Evolutionary conservation across 106 monocot genomes (phyloP).

Genomic region (Phalaenopsis equestris): DNA sequence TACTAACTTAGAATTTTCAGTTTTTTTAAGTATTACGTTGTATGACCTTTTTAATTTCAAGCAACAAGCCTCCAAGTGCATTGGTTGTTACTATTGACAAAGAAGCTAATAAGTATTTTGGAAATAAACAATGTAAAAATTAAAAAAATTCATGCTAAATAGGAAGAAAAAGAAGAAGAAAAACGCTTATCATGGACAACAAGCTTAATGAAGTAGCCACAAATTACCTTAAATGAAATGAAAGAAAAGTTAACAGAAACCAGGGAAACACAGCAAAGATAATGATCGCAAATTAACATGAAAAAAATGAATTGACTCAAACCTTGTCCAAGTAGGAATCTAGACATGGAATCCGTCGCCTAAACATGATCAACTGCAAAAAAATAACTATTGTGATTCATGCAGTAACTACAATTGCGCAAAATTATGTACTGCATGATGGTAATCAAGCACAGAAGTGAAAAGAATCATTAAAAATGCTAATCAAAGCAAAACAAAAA

Average conservation of each 20-base stretch:
- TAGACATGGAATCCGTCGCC: slow-evolving; percentile 83
- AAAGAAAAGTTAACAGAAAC: background rate
- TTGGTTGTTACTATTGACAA: too few species aligned
- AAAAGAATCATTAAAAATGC: background rate
- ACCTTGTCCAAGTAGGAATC: slow-evolving; percentile 99
- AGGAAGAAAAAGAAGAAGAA: too few species aligned
- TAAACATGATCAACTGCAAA: slow-evolving; percentile 91
- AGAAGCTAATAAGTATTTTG: too few species aligned
- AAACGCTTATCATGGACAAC: background rate
- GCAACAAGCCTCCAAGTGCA: too few species aligned
- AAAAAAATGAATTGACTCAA: background rate
- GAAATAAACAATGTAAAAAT: too few species aligned
- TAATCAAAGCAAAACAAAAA: background rate
- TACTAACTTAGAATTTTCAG: too few species aligned
- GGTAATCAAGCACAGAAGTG: background rate
- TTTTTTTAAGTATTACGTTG: too few species aligned
- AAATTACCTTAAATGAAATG: background rate
- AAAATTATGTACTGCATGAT: background rate
- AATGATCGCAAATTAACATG: background rate
- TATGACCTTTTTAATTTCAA: too few species aligned
- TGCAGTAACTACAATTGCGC: background rate
- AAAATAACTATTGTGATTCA: background rate
- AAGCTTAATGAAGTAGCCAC: background rate
- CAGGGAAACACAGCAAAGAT: background rate
- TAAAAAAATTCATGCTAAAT: too few species aligned